Evolutionary conservation across 305 asterid species (phyloP).

Genomic region (Salvia sclarea): DNA sequence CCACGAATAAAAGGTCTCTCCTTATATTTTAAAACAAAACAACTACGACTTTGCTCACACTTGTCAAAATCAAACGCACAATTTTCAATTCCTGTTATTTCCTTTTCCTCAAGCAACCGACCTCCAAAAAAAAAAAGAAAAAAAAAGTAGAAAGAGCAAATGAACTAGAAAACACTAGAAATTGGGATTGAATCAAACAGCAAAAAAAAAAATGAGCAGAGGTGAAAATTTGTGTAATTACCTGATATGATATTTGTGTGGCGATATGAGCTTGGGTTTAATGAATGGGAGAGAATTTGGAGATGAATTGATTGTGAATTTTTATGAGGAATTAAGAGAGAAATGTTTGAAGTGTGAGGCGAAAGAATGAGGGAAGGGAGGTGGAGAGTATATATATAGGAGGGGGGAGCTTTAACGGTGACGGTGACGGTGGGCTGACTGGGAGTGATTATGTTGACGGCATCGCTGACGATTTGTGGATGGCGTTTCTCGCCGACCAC

Average conservation of each 20-base stretch:
- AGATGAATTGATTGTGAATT: too few species aligned
- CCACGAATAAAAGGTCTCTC: slow-evolving; percentile 25
- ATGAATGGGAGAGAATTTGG: neutral
- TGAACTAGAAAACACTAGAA: neutral
- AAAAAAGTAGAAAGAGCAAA: too few species aligned
- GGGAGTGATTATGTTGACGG: slow-evolving; percentile 32
- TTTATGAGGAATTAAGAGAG: neutral
- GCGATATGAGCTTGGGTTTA: slow-evolving; percentile 6
- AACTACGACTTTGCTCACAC: neutral
- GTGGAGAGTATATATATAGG: slow-evolving; percentile 26
- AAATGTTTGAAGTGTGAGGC: slow-evolving; percentile 15
- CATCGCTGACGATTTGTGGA: slow-evolving; percentile 25
- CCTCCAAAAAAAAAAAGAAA: neutral
- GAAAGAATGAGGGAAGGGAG: slow-evolving; percentile 33
- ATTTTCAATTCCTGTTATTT: neutral
- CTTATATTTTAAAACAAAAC: neutral
- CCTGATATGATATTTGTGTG: slow-evolving; percentile 30
- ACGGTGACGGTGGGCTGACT: slow-evolving; percentile 28
- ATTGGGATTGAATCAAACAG: neutral
- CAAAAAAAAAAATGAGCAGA: neutral
- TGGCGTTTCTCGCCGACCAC: slow-evolving; percentile 41
- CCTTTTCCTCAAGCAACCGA: neutral
- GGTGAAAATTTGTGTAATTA: slow-evolving; percentile 20
- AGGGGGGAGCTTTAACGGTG: slow-evolving; percentile 24
- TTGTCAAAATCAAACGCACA: slow-evolving; percentile 28